Percentiles rank a stretch among this genome's conserved stretches.
Conservation (phyloP, 2,329 filamentous ascomycete species). For the Cladosporium sp. region DNA sequence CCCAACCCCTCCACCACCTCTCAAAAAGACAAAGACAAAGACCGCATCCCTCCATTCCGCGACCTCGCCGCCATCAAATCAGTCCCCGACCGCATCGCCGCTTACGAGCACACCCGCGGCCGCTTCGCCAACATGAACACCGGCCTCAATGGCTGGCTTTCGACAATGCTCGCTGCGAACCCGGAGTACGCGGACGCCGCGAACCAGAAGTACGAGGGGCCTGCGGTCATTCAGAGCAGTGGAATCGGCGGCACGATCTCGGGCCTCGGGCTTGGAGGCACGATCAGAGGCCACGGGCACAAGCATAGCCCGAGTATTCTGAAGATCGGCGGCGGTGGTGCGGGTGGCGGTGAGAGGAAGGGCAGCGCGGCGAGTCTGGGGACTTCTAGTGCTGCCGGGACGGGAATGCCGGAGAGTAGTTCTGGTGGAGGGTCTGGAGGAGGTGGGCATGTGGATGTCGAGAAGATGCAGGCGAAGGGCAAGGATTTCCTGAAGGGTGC, state of each 20-base stretch:
- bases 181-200: constrained; percentile 48
- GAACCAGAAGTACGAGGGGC: constrained; percentile 29
- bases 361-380: not conserved
- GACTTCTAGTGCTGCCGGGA: not conserved
- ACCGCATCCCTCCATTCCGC: constrained; percentile 54
- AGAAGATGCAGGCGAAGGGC: constrained; percentile 65
- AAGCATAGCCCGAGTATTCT: constrained; percentile 17
- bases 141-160: constrained; percentile 60
- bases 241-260: constrained; percentile 1
- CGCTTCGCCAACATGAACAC: constrained; percentile 68
- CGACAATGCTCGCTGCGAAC: constrained; percentile 42
- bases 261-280: not conserved
- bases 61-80: constrained; percentile 69
- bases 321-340: constrained; percentile 2
- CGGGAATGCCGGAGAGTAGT: constrained; percentile 9
- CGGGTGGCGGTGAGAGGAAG: constrained; percentile 10
- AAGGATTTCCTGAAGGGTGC: constrained; percentile 85
- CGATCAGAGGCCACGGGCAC: constrained; percentile 19
- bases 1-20: not conserved
- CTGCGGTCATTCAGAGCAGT: not conserved
- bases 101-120: constrained; percentile 65
- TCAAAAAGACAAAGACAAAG: constrained; percentile 22
- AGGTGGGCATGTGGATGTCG: constrained; percentile 20
- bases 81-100: constrained; percentile 61
- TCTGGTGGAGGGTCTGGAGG: constrained; percentile 9